A percentile compares a stretch with the other conserved stretches of the same genome.
Evolutionary conservation across 352 stramenopile species (phyloP).

Genomic region (Phytophthora melonis): DNA sequence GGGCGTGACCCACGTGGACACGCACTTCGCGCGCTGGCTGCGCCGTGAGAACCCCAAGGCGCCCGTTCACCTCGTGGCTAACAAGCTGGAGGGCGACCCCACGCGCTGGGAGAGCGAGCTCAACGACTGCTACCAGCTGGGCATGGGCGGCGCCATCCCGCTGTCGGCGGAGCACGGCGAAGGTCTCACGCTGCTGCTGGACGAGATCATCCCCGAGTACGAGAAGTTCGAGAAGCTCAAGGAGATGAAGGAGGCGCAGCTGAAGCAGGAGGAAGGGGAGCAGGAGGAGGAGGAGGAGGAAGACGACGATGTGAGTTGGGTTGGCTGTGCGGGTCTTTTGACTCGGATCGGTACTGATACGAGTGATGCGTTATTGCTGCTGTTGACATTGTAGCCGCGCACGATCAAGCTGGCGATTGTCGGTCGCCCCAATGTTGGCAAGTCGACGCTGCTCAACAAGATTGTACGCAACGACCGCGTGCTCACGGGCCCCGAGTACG

Average conservation of each 20-base stretch:
- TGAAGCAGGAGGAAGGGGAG: slow-evolving; percentile 40
- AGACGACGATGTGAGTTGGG: slow-evolving; percentile 50
- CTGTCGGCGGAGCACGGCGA: slow-evolving; percentile 85
- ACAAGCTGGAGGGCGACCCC: slow-evolving; percentile 80
- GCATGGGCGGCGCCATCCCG: slow-evolving; percentile 72
- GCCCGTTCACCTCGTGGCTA: slow-evolving; percentile 77
- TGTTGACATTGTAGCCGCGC: slow-evolving; percentile 42
- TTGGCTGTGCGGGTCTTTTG: not conserved
- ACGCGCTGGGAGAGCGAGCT: slow-evolving; percentile 73
- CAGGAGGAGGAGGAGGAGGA: slow-evolving; percentile 60
- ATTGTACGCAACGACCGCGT: slow-evolving; percentile 85
- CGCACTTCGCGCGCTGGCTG: slow-evolving; percentile 83
- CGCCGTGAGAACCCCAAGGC: slow-evolving; percentile 65
- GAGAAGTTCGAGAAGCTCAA: slow-evolving; percentile 72
- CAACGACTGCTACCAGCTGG: slow-evolving; percentile 83
- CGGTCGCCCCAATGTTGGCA: slow-evolving; percentile 82
- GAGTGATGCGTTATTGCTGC: slow-evolving; percentile 12
- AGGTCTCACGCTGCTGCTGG: slow-evolving; percentile 71
- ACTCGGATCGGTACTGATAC: not conserved
- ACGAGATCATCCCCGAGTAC: slow-evolving; percentile 77
- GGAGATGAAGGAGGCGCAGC: slow-evolving; percentile 38
- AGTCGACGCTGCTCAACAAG: slow-evolving; percentile 85
- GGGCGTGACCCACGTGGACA: slow-evolving; percentile 81
- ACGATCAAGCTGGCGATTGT: slow-evolving; percentile 85
- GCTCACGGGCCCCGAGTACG: slow-evolving; percentile 83